Conservation (phyloP, 805 yeast genomes). For the Ogataea henricii region DNA sequence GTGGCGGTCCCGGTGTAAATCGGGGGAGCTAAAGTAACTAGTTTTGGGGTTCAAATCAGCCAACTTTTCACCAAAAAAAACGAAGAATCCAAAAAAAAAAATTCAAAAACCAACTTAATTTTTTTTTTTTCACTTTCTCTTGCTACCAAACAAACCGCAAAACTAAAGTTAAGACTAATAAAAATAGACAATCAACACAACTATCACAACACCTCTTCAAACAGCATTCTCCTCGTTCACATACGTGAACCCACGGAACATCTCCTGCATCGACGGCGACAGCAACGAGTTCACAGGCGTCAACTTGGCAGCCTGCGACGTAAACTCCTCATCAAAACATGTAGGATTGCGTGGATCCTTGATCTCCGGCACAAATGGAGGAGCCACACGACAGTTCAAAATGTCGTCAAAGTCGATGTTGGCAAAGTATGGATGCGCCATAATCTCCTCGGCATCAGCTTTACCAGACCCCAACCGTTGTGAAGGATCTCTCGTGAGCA, state of each 20-base stretch:
- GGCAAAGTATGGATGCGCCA: constrained; percentile 92
- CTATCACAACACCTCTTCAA: constrained; percentile 2
- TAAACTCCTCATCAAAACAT: constrained; percentile 92
- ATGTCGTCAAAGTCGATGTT: constrained; percentile 91
- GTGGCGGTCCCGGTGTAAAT: constrained; percentile 10
- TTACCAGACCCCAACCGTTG: constrained; percentile 85
- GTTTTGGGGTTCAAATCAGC: neutral
- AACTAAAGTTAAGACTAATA: too few species aligned
- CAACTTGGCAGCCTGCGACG: constrained; percentile 89
- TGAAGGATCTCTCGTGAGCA: constrained; percentile 85
- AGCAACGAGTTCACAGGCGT: constrained; percentile 92
- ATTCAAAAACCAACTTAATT: too few species aligned
- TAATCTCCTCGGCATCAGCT: constrained; percentile 87
- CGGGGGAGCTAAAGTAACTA: too few species aligned
- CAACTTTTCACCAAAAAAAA: neutral
- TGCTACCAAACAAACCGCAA: too few species aligned
- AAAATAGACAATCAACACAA: too few species aligned
- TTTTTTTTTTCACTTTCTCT: too few species aligned
- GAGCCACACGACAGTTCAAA: constrained; percentile 65
- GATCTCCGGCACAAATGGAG: constrained; percentile 90
- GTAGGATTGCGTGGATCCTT: constrained; percentile 87
- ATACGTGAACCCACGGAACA: constrained; percentile 95
- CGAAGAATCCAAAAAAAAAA: too few species aligned
- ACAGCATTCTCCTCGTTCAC: constrained; percentile 55
- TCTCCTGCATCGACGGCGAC: constrained; percentile 88